A percentile compares a stretch with the other conserved stretches of the same genome.
Evolutionary conservation across 257 asterid genomes (phyloP).

Genomic region (Linaria vulgaris): DNA sequence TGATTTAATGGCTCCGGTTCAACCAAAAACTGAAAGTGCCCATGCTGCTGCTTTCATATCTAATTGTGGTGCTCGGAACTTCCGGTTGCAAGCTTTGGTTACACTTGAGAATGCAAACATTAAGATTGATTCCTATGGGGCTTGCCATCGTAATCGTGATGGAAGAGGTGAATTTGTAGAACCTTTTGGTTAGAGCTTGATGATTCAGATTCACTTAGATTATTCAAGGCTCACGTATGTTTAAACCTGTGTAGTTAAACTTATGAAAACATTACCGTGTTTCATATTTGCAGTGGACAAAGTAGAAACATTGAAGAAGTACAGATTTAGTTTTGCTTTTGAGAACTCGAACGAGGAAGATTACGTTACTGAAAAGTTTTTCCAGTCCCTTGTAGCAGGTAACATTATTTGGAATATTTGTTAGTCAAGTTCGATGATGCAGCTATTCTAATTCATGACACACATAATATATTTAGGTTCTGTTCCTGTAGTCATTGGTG

Average conservation of each 20-base stretch:
- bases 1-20: conserved; percentile 90
- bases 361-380: conserved; percentile 92
- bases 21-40: conserved; percentile 76
- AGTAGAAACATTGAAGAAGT: conserved; percentile 67
- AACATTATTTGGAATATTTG: not conserved
- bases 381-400: conserved; percentile 99
- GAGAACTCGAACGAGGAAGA: conserved; percentile 98
- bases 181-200: conserved; percentile 15
- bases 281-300: conserved; percentile 75
- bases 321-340: conserved; percentile 94
- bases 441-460: conserved; percentile 30
- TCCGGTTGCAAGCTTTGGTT: conserved; percentile 82
- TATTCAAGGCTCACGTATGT: not conserved
- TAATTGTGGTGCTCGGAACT: conserved; percentile 90
- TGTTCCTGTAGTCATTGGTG: conserved; percentile 90
- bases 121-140: conserved; percentile 87
- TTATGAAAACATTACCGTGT: not conserved
- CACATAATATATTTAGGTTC: conserved; percentile 47
- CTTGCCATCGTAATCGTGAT: conserved; percentile 76
- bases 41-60: conserved; percentile 96
- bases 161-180: conserved; percentile 60
- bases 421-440: conserved; percentile 11
- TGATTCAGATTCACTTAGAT: conserved; percentile 2
- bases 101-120: conserved; percentile 73
- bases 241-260: conserved; percentile 1